Evolutionary conservation across 2,329 filamentous ascomycete genomes (phyloP).

Genomic region (Keithomyces neogunnii): DNA sequence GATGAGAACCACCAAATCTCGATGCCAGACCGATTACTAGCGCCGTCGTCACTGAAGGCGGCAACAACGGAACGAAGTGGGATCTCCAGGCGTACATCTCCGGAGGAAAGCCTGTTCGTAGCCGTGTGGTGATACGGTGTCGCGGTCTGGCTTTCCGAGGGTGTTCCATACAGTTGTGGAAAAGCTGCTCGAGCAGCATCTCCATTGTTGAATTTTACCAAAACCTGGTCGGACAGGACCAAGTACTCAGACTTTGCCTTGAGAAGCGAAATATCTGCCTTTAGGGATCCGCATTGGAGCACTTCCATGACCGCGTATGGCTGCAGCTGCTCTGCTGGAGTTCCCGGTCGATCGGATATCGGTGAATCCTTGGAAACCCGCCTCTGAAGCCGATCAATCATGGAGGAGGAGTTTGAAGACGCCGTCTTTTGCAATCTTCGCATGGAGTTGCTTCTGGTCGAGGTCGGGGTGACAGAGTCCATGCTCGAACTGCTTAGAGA

Average conservation of each 20-base stretch:
- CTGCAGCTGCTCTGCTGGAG: conserved; percentile 20
- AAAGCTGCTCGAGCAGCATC: conserved; percentile 40
- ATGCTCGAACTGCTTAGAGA: conserved; percentile 32
- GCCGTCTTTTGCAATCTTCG: conserved; percentile 29
- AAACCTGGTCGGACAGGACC: conserved; percentile 40
- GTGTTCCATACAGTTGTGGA: conserved; percentile 30
- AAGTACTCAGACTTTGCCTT: conserved; percentile 42
- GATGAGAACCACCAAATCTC: conserved; percentile 49
- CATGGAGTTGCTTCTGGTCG: conserved; percentile 21
- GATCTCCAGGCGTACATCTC: conserved; percentile 35
- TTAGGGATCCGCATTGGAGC: conserved; percentile 37
- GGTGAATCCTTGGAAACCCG: conserved; percentile 30
- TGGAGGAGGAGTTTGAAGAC: conserved; percentile 29
- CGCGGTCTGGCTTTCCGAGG: conserved; percentile 13
- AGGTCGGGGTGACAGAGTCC: conserved; percentile 26
- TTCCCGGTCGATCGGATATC: conserved; percentile 19
- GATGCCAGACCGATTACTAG: conserved; percentile 40
- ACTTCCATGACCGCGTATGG: conserved; percentile 30
- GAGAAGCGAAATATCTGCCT: conserved; percentile 39
- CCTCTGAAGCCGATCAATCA: conserved; percentile 33
- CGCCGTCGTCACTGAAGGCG: conserved; percentile 42
- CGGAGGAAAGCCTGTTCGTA: conserved; percentile 20
- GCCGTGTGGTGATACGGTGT: conserved; percentile 14
- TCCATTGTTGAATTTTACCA: conserved; percentile 41
- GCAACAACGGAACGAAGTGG: conserved; percentile 43